Base-by-base conservation (phyloP, 1,139 yeast species). In the Geotrichum carabidarum region DNA sequence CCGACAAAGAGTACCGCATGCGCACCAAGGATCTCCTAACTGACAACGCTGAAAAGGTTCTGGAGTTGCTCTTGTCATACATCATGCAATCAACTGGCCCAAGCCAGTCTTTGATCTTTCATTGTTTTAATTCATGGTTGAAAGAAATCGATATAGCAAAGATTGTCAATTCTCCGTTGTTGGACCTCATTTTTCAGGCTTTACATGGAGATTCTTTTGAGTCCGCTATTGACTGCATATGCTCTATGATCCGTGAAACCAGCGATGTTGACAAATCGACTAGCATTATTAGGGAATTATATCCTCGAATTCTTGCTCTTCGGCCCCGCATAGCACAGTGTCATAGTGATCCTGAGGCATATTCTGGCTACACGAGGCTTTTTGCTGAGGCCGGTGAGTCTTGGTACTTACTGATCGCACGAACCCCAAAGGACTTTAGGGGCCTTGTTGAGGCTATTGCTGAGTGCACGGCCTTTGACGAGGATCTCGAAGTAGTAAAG, bases 301-400 rank as follows among this genome's bases (percentile, higher is more conserved):
- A 81, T 65, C 80, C 81, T 54, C 84, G 85, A 64, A 73, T 93
- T 45, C 72, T 89, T 57, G 77, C 78, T 52, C 73, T 91, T 50
- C 78, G 80, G 63, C 78, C 81, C 8, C 73, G 74, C 53, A 71
- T 85, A 60, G 62, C 67, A 9, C 73, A 71, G 42, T 70, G 72
- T 50, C 71, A 71, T 56, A 85, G 84, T 59, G 95, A 88, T 66
- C 76, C 81, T 0, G 95, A 88, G 52, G 76, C 80, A 31, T 80
- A 87, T 65, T 83, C 86, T 57, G 84, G 88, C 27, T 74, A 86
- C 57, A 82, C 95, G 0, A 77, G 93, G 64, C 70, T 94, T 48
- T 88, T 86, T 68, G 87, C 91, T 17, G 96, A 90, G 63, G 95
- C 97, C 2, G 96, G 96, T 58, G 98, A 91, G 69, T 79, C 95